phyloP scores from a whole-genome alignment of 192 early-diverging fungal species.

The Funneliformis geosporum region DNA sequence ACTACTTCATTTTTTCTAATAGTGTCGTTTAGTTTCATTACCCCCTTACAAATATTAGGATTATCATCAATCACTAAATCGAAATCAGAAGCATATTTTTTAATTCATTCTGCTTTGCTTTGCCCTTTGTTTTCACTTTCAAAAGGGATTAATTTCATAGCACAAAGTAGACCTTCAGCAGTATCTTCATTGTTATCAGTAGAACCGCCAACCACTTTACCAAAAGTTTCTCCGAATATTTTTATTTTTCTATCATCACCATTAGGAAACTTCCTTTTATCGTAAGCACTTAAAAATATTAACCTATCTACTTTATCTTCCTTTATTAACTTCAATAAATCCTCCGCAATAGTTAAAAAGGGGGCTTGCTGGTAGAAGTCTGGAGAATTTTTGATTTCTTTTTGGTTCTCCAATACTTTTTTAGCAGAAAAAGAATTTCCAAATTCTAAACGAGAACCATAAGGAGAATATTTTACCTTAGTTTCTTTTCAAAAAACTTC shows the following conservation, averaged over 20 bases:
- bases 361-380: constrained; percentile 22
- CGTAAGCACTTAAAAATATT: constrained; percentile 27
- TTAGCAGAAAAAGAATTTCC: too few relatives aligned
- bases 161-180: too few relatives aligned
- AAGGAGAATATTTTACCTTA: constrained; percentile 4
- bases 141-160: constrained; percentile 22
- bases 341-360: constrained; percentile 26
- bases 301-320: constrained; percentile 18
- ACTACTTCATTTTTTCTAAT: too few relatives aligned
- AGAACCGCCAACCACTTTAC: too few relatives aligned
- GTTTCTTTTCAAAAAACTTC: not conserved
- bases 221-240: constrained; percentile 12
- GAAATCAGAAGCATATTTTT: constrained; percentile 16
- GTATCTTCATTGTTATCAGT: too few relatives aligned
- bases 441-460: not conserved
- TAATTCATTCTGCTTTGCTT: constrained; percentile 27
- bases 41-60: constrained; percentile 7
- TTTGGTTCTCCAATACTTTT: not conserved
- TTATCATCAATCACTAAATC: constrained; percentile 21
- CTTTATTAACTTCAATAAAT: constrained; percentile 26
- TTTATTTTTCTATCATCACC: not conserved
- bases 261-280: constrained; percentile 17
- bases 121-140: constrained; percentile 13
- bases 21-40: too few relatives aligned
- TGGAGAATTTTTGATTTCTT: constrained; percentile 22